phyloP scores from a whole-genome alignment of 2,329 filamentous ascomycete genomes.

The Fonsecaea erecta region DNA sequence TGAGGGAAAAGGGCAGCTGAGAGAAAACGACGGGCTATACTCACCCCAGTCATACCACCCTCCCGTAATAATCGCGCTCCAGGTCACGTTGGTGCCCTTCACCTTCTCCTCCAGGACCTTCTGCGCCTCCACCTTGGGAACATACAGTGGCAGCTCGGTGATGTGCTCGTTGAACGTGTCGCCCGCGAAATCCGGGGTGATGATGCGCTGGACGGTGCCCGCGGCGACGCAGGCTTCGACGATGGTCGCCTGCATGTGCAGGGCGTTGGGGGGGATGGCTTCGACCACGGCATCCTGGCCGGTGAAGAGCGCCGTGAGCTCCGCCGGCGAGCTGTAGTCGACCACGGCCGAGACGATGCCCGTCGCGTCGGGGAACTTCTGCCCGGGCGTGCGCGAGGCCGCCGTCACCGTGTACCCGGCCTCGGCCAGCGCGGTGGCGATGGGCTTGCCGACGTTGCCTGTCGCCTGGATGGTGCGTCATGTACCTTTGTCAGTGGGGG shows the following conservation, averaged over 20 bases:
- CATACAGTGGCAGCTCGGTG: slow-evolving; percentile 19
- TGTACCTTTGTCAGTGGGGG: background rate
- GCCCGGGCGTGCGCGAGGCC: slow-evolving; percentile 27
- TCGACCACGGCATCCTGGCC: slow-evolving; percentile 42
- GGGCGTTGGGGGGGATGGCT: slow-evolving; percentile 20
- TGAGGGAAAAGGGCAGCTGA: background rate
- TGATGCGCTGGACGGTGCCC: slow-evolving; percentile 23
- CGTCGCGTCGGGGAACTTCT: slow-evolving; percentile 32
- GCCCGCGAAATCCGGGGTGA: slow-evolving; percentile 24
- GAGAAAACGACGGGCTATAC: background rate
- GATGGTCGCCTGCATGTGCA: slow-evolving; percentile 14
- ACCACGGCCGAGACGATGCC: slow-evolving; percentile 35
- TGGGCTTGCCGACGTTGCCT: slow-evolving; percentile 23
- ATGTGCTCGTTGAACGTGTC: slow-evolving; percentile 24
- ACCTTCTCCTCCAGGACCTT: slow-evolving; percentile 23
- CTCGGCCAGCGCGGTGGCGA: slow-evolving; percentile 20
- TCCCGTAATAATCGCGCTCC: slow-evolving; percentile 25
- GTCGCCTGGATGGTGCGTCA: slow-evolving; percentile 13
- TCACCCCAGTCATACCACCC: slow-evolving; percentile 28
- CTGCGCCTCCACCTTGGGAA: slow-evolving; percentile 25
- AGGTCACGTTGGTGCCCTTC: slow-evolving; percentile 9
- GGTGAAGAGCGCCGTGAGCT: slow-evolving; percentile 38
- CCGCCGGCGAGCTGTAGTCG: slow-evolving; percentile 37
- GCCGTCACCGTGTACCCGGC: slow-evolving; percentile 39
- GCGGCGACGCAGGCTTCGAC: slow-evolving; percentile 18